phyloP scores from a whole-genome alignment of 2,329 filamentous ascomycete genomes.

The Geoglossum cookeanum region DNA sequence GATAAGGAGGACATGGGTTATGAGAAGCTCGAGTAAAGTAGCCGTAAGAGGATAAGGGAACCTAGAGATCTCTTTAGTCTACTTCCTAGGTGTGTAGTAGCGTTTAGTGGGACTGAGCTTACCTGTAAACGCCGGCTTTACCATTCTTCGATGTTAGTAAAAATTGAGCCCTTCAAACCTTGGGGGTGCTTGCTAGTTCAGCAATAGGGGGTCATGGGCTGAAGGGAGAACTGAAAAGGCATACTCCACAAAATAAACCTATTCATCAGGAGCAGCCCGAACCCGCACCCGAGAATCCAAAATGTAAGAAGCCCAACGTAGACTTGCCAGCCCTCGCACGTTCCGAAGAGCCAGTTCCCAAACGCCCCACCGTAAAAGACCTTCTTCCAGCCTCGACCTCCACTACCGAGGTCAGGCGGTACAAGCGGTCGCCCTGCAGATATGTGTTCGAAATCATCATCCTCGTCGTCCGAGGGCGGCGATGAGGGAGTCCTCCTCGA shows the following conservation, averaged over 20 bases:
- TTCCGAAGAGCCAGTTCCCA: constrained; percentile 29
- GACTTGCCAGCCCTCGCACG: constrained; percentile 27
- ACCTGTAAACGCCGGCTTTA: constrained; percentile 23
- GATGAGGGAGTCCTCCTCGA: constrained; percentile 22
- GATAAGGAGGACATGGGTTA: constrained; percentile 29
- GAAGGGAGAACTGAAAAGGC: constrained; percentile 5
- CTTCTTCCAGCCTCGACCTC: constrained; percentile 17
- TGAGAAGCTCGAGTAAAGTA: constrained; percentile 30
- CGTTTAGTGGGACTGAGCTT: constrained; percentile 14
- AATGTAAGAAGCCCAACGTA: constrained; percentile 29
- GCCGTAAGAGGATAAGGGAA: constrained; percentile 33
- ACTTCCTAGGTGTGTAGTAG: background rate
- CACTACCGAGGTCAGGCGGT: constrained; percentile 16
- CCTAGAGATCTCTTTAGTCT: constrained; percentile 14
- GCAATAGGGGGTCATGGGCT: background rate
- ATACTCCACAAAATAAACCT: constrained; percentile 29
- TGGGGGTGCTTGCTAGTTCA: background rate
- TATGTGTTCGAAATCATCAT: constrained; percentile 20
- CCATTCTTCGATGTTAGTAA: background rate
- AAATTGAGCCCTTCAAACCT: constrained; percentile 10
- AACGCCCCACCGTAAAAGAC: constrained; percentile 24
- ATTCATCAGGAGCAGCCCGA: constrained; percentile 30
- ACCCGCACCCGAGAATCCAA: constrained; percentile 28
- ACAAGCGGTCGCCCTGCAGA: constrained; percentile 21
- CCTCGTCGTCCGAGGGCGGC: constrained; percentile 22